A percentile compares a stretch with the other conserved stretches of the same genome.
These are phyloP conservation scores for Sodiomyces alkalinus DNA, from an alignment of 2,329 filamentous ascomycete genomes.

Conservation along the genomic window DNA sequence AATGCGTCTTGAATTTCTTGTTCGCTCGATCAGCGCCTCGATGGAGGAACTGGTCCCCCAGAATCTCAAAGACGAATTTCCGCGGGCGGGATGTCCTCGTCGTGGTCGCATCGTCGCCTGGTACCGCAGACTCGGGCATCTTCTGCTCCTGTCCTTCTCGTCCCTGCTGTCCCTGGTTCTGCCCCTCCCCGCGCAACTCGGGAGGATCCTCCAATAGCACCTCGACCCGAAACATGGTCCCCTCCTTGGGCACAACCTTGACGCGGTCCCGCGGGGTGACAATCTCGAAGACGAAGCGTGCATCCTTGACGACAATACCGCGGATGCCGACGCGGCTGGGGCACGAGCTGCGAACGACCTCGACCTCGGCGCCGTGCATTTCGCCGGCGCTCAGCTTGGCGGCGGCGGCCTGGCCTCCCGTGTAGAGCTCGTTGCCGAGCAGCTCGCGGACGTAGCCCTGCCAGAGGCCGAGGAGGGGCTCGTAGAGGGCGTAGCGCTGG, in stretches of 20 bases:
- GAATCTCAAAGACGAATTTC: conserved; percentile 64
- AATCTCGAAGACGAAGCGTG: conserved; percentile 73
- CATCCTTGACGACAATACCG: conserved; percentile 82
- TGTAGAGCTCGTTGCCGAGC: conserved; percentile 44
- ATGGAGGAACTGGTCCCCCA: conserved; percentile 76
- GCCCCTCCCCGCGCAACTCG: conserved; percentile 7
- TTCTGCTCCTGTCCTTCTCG: conserved; percentile 7
- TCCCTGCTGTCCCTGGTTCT: conserved; percentile 8
- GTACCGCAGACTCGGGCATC: conserved; percentile 2
- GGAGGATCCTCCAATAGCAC: conserved; percentile 40
- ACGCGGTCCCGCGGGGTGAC: conserved; percentile 56
- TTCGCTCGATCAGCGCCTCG: conserved; percentile 74
- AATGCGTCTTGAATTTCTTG: conserved; percentile 82
- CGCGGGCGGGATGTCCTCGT: neutral
- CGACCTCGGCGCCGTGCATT: conserved; percentile 72
- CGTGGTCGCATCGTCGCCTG: neutral
- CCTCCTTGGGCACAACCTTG: conserved; percentile 79
- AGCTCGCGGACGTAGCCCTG: conserved; percentile 72
- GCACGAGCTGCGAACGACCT: conserved; percentile 72
- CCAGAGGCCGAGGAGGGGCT: conserved; percentile 68
- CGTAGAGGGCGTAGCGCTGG: conserved; percentile 60
- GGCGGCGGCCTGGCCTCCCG: conserved; percentile 43
- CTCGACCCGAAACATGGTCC: conserved; percentile 67
- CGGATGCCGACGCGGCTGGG: conserved; percentile 65
- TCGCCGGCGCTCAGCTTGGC: conserved; percentile 75